Evolutionary conservation across 2,329 filamentous ascomycete genomes (phyloP), one percentile per base, ranked within the genome.

Genomic region (Trichoderma atroviride): DNA sequence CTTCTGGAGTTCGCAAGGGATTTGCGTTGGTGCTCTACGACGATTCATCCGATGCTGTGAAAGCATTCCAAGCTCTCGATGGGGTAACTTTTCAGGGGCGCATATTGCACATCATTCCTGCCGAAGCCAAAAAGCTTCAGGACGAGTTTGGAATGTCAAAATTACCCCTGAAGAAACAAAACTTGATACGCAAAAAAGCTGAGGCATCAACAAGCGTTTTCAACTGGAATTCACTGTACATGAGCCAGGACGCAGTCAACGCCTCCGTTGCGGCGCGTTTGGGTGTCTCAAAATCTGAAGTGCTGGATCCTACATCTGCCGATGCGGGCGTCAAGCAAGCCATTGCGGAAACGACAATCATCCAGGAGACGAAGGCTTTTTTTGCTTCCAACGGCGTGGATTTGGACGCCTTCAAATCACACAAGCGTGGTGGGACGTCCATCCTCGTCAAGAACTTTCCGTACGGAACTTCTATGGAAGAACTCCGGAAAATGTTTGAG

Each of bases 141-240:
- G 92, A 97, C 77, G 96, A 98, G 74, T 96, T 92, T 79, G 90
- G 91, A 69, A 86, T 99, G 67, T 94, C 95, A 0, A 96, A 97
- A 79, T 81, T 99, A 74, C 95, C 96, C 19, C 83, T 98, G 73
- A 98, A 97, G 82, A 96, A 96, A 80, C 96, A 98, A 80, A 93
- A 93, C 74, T 88, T 96, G 75, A 92, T 98, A 74, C 93, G 92
- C 78, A 92, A 92, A 76, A 96, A 92, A 81, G 87, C 90, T 61
- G 91, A 95, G 75, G 92, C 94, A 27, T 86, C 92, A 10, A 91
- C 90, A 35, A 89, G 87, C 60, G 89, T 88, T 1, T 98, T 98
- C 82, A 97, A 95, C 78, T 99, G 96, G 96, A 99, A 99, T 83
- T 95, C 94, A n/a, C 84, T 99, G n/a, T 99, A 96, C 80, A 96